Base-by-base conservation (phyloP, 1,284 basidiomycete genomes). In the Tremellales sp. region DNA sequence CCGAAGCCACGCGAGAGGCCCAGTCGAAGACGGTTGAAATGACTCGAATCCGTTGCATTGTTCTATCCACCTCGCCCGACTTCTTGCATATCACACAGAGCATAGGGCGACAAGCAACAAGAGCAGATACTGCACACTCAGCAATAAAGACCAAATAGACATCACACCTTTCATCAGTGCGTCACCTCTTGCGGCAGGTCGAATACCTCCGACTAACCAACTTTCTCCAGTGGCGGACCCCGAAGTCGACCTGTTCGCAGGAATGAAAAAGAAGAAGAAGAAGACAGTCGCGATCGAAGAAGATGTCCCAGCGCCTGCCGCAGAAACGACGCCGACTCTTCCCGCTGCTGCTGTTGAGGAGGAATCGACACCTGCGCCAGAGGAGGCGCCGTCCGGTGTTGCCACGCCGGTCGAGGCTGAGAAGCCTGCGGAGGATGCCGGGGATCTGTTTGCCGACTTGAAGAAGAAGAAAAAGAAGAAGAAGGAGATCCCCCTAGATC, bases 381-480 rank as follows among this genome's bases (percentile, higher is more conserved):
- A 46, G 40, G 54, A 54, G 8, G 68, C 65, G 47, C 58, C 60
- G 47, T 57, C 65, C 45, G 55, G 57, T 50, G 50, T 60, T 24
- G 65, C 69, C 6, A 53, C 62, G 21, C 56, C 59, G 13, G 57
- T 49, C 6, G 53, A 49, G 33, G 57, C 42, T 1, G 63, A 61
- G 31, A 53, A 50, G 44, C 55, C 63, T 8, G 62, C 60, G 3
- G 61, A 60, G 48, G 65, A 62, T 37, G 53, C 50, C 9, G 60
- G 57, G 21, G 56, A 73, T 47, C 50, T 76, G 68, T 77, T 77
- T 48, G 75, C 72, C 37, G 76, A 77, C 56, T 60, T 78, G 60
- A 77, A 78, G 70, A 77, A 77, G 73, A 78, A 78, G 69, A 74
- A 72, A 61, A 73, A 73, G 62, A 73, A 74, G 68, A 72, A 72